phyloP scores from a whole-genome alignment of 768 basidiomycete genomes.

The Amanita rubescens region DNA sequence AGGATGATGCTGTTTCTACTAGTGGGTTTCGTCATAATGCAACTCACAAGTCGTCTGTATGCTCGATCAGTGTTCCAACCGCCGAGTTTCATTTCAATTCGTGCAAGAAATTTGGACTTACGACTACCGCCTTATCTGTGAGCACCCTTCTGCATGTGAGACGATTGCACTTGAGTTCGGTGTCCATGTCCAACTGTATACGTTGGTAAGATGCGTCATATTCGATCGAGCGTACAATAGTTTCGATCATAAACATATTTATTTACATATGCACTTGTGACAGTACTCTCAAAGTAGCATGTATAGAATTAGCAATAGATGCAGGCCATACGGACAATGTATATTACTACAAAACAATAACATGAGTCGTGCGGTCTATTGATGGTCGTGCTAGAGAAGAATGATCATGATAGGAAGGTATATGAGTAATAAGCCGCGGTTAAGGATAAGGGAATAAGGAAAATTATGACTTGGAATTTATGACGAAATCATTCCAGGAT shows the following conservation, averaged over 20 bases:
- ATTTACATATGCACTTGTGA: too few relatives aligned
- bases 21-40: not conserved
- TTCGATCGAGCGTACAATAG: not conserved
- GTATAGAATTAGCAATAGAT: not conserved
- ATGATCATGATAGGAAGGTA: not conserved
- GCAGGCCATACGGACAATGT: not conserved
- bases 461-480: not conserved
- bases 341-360: constrained; percentile 3
- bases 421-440: not conserved
- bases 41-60: constrained; percentile 19
- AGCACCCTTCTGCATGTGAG: constrained; percentile 63
- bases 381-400: constrained; percentile 6
- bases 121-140: constrained; percentile 79
- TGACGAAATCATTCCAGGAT: constrained; percentile 64
- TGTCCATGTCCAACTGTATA: constrained; percentile 46
- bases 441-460: constrained; percentile 3
- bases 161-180: constrained; percentile 73
- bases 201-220: not conserved
- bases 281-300: not conserved
- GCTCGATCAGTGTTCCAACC: not conserved
- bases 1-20: not conserved
- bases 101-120: constrained; percentile 35
- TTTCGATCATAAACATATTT: not conserved
- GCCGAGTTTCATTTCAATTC: not conserved
- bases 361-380: constrained; percentile 9